Evolutionary conservation across 208 protist species (phyloP), one percentile per base, ranked within the genome.

Genomic region (Leishmania tropica): DNA sequence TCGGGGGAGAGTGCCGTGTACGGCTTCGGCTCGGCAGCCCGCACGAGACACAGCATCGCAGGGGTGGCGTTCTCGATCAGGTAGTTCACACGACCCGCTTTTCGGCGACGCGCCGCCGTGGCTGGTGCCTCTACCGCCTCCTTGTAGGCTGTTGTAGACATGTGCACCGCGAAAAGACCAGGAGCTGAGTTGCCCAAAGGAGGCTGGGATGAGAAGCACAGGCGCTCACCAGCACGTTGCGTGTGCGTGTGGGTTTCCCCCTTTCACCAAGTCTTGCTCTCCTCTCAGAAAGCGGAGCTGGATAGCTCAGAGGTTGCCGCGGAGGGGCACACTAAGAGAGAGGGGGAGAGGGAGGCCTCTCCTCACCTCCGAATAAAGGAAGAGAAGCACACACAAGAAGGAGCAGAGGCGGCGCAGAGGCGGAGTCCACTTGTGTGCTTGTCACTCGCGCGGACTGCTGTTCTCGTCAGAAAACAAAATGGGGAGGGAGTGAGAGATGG

Each of bases 1-100:
- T 93, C 87, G n/a, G 83, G 42, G 6, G 88, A 77, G 21, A 95
- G 84, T 3, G 90, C 82, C 35, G 89, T 87, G 84, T 97, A 97
- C 68, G 93, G 87, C 47, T 81, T 85, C 58, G 83, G 83, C 74
- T 95, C 87, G 1, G 88, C 87, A 21, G 83, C 84, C 21, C 92
- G 92, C 48, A 93, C 81, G 40, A 94, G 88, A 54, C 87, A 97
- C 28, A 95, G 62, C 78, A 91, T 92, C 21, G 87, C 85, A 11
- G 93, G 93, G 6, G 91, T 83, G 54, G 88, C 89, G 80, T 81
- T 76, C 73, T 94, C 87, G 42, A 90, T 82, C 47, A 97, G 70
- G 77, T 93, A 90, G 81, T 97, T 97, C 24, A 85, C 73, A 15
- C 83, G 79, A 24, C 64, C 75, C 1, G n/a, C 58, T 68, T 81